Conservation (phyloP, 306 rosid genomes). For the Malus sieversii region DNA sequence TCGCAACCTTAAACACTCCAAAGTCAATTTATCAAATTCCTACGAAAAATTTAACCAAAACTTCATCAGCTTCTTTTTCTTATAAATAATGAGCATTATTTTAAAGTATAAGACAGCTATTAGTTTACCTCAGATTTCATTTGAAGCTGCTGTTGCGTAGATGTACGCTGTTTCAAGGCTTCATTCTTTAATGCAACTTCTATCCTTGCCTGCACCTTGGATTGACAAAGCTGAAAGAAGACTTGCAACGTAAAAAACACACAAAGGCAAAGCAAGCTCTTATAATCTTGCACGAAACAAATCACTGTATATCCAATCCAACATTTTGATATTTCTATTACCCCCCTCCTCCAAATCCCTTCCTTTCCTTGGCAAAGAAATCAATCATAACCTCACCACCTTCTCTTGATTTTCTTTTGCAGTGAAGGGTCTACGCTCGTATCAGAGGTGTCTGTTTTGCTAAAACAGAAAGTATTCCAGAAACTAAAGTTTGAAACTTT, state of each 20-base stretch:
- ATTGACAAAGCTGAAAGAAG: constrained; percentile 56
- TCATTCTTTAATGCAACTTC: constrained; percentile 47
- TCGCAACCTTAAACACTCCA: constrained; percentile 49
- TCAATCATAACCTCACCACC: too few relatives aligned
- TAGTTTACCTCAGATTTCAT: constrained; percentile 58
- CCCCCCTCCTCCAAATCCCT: too few relatives aligned
- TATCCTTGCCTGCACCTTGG: constrained; percentile 52
- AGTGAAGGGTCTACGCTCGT: too few relatives aligned
- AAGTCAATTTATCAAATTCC: constrained; percentile 66
- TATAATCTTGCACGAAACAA: not conserved
- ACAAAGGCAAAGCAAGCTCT: not conserved
- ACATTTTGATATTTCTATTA: not conserved
- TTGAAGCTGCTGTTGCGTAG: constrained; percentile 39
- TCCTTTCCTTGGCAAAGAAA: too few relatives aligned
- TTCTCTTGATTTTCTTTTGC: too few relatives aligned
- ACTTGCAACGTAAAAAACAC: not conserved
- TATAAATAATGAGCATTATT: not conserved
- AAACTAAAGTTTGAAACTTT: not conserved
- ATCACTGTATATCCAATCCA: not conserved
- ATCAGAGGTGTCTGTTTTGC: too few relatives aligned
- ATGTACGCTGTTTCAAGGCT: constrained; percentile 52
- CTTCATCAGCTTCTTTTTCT: not conserved
- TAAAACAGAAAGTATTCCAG: too few relatives aligned
- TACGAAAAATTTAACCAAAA: constrained; percentile 18
- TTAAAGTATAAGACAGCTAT: not conserved